Base-by-base conservation (phyloP, 2,329 filamentous ascomycete species). In the Aspergillus arachidicola region DNA sequence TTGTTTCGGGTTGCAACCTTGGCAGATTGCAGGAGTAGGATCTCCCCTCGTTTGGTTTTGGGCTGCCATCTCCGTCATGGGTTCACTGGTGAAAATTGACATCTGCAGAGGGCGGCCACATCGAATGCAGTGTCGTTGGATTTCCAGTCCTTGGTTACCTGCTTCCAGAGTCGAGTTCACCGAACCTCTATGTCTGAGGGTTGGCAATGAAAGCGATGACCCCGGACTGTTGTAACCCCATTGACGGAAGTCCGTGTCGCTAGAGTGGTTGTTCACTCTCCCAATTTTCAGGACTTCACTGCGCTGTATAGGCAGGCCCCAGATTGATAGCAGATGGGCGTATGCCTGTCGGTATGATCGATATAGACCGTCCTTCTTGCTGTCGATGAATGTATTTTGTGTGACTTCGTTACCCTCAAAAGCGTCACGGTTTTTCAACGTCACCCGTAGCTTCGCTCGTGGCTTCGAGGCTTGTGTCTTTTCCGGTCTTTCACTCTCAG, bases 281-380 rank as follows among this genome's bases (percentile, higher is more conserved):
- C 84, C 83, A 62, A 85, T 84, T 67, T 87, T 88, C 30, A 88
- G 78, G 2, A 89, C 78, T 72, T 89, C 87, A 16, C 84, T 83
- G 57, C 83, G 81, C 66, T 85, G 79, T 26, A 85, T 79, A 14
- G 82, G 77, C 12, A 89, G 68, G 14, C 82, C 82, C 87, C 87
- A 89, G 10, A 84, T 81, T n/a, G 82, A 83, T 5, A 89, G 79
- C 60, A 87, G 78, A 55, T 87, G 78, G 4, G 87, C 85, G 73
- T 89, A 89, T 51, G 82, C 79, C 57, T 79, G 75, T 48, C 86
- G 82, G 77, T 88, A 90, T 2, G 81, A 78, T 7, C 75, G 76
- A 67, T 84, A 85, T 50, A 84, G 76, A 66, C 73, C 75, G 23
- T 81, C 79, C 51, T 84, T 80, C 11, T 76, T 77, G 51, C 78